Evolutionary conservation across 352 stramenopile genomes (phyloP), one percentile per base, ranked within the genome.

Genomic region (Pythium volutum): DNA sequence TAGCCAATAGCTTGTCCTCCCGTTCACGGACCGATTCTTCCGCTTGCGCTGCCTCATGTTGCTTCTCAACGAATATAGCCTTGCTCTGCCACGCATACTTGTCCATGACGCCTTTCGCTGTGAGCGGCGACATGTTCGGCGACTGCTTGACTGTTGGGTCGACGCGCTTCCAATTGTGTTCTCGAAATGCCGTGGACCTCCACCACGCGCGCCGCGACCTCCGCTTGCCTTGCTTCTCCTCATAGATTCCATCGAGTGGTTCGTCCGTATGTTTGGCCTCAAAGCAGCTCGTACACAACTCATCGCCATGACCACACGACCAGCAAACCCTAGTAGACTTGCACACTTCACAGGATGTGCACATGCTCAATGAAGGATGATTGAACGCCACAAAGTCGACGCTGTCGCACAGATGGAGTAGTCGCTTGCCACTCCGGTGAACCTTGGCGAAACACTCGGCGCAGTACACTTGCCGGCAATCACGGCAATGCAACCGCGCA

Each of bases 331-430:
- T 58, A 18, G 23, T 47, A 16, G 52, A 48, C 0, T 38, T 18
- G 11, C 57, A 62, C 11, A 81, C 62, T 42, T 79, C 62, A 18
- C 74, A 81, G 2, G 33, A 16, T 2, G 15, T 29, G 45, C 74
- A 81, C 57, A 77, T 61, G 14, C 33, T 34, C 2, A 52, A 29
- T 2, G 27, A 49, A 4, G 23, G 33, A 6, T 62, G 15, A 46
- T 69, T 73, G 42, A 79, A 64, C 1, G 59, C 54, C 3, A 46
- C n/a, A 5, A 70, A 41, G 22, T 82, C 74, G 20, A 82, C 70
- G 1, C 18, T 58, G 22, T 79, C 58, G 1, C 55, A 58, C 20
- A 79, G n/a, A 43, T 82, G 74, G 20, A 67, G 63, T 49, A 72
- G 41, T 4, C 74, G 62, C 23, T 79, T 82, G 4, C 71, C 69